A percentile compares a stretch with the other conserved stretches of the same genome.
Conservation (phyloP, 768 basidiomycete genomes). For the Naganishia vishniacii region DNA sequence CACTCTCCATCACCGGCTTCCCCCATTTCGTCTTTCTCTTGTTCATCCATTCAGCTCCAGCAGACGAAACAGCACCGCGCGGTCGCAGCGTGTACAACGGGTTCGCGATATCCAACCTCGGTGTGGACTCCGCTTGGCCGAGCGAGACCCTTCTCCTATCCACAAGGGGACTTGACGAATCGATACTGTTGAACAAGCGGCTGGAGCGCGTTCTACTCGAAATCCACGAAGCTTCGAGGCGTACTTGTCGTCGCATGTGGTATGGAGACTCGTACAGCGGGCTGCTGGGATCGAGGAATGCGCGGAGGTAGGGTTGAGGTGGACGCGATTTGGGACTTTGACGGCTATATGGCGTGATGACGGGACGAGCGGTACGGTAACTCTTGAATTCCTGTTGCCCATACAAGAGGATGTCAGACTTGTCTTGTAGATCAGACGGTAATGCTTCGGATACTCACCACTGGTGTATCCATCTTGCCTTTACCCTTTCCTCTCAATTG, state of each 20-base stretch:
- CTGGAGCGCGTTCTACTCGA: not conserved
- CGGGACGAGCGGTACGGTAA: not conserved
- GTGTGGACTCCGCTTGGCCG: not conserved
- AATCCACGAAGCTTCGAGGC: not conserved
- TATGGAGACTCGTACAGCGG: conserved; percentile 16
- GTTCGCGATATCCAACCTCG: conserved; percentile 15
- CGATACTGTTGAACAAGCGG: not conserved
- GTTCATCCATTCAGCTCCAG: conserved; percentile 3
- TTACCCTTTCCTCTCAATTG: not conserved
- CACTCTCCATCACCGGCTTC: conserved; percentile 10
- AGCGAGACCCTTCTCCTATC: not conserved
- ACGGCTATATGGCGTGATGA: conserved; percentile 3
- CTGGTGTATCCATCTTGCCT: conserved; percentile 2
- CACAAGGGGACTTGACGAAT: conserved; percentile 11
- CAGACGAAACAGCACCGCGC: not conserved
- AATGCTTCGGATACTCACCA: not conserved
- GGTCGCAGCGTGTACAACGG: conserved; percentile 12
- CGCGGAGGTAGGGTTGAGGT: not conserved
- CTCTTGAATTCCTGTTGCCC: conserved; percentile 1
- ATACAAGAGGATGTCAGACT: no score
- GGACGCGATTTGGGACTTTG: not conserved
- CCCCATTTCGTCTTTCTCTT: not conserved
- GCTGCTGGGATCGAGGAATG: conserved; percentile 4
- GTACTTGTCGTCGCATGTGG: not conserved
- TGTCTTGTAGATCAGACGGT: not conserved